Conservation (phyloP, 192 early-diverging fungal species). For the Umbelopsis isabellina region DNA sequence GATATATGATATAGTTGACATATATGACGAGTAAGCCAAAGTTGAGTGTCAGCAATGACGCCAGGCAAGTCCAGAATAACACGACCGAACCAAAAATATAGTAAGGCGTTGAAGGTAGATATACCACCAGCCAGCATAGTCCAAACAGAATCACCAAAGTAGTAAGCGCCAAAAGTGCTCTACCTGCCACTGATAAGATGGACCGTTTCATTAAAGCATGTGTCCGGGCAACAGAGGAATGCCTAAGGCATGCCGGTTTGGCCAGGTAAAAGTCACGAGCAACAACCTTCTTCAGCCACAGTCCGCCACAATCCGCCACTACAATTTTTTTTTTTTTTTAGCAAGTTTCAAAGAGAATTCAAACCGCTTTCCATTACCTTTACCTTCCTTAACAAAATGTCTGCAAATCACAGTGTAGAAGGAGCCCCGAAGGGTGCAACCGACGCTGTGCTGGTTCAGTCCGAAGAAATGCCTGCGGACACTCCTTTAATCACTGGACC, state of each 20-base stretch:
- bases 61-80: constrained; percentile 18
- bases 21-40: constrained; percentile 34
- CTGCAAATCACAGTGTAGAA: neutral
- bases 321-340: constrained; percentile 13
- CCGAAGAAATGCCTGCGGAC: constrained; percentile 69
- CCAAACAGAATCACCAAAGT: neutral
- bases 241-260: neutral
- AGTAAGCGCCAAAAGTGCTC: neutral
- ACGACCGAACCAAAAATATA: neutral
- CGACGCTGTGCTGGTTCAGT: constrained; percentile 70
- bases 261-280: neutral
- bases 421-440: constrained; percentile 43
- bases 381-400: neutral
- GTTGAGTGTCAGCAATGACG: constrained; percentile 28
- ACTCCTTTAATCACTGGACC: constrained; percentile 77
- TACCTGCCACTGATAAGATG: constrained; percentile 18
- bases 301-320: neutral
- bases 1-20: constrained; percentile 31
- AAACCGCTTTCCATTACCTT: neutral
- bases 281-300: neutral
- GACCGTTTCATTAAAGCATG: constrained; percentile 16
- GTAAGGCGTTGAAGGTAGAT: constrained; percentile 14
- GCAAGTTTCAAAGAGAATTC: neutral
- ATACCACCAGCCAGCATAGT: constrained; percentile 13
- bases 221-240: neutral